phyloP scores from a whole-genome alignment of 768 basidiomycete genomes.

The Clavulina sp. region DNA sequence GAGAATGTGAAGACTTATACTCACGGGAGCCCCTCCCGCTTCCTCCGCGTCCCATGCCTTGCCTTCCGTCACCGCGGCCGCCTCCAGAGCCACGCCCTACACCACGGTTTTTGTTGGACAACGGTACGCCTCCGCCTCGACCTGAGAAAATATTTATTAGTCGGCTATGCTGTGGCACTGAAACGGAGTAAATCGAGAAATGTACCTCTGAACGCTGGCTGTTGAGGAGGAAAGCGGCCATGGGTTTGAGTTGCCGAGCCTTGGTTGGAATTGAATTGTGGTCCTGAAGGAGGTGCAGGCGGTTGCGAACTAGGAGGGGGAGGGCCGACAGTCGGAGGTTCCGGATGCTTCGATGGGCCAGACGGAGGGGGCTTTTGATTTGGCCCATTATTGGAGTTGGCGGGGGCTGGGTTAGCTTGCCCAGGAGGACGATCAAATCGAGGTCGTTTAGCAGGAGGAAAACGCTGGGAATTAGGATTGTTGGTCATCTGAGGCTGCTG shows the following conservation, averaged over 20 bases:
- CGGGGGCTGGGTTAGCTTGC: constrained; percentile 35
- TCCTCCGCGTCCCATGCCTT: not conserved
- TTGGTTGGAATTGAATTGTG: constrained; percentile 1
- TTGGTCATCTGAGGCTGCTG: constrained; percentile 22
- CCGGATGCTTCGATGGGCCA: constrained; percentile 1
- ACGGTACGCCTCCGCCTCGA: not conserved
- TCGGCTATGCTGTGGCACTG: not conserved
- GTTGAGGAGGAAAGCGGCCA: not conserved
- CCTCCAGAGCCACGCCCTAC: constrained; percentile 25
- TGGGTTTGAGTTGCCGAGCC: too few relatives aligned
- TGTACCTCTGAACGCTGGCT: not conserved
- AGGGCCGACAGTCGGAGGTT: not conserved
- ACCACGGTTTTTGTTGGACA: constrained; percentile 2
- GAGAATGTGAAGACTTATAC: not conserved
- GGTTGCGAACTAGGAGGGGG: not conserved
- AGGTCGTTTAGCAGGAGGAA: constrained; percentile 84
- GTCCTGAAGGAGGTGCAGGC: not conserved
- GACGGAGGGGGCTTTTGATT: constrained; percentile 14
- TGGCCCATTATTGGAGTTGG: constrained; percentile 22
- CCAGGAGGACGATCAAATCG: constrained; percentile 41
- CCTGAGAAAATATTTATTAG: not conserved
- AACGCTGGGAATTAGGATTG: constrained; percentile 17
- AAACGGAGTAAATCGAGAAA: not conserved
- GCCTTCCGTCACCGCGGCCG: constrained; percentile 21
- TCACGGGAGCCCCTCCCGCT: not conserved